These are phyloP conservation scores for Colletotrichum sp. DNA, from an alignment of 2,329 filamentous ascomycete genomes.

Conservation along the genomic window DNA sequence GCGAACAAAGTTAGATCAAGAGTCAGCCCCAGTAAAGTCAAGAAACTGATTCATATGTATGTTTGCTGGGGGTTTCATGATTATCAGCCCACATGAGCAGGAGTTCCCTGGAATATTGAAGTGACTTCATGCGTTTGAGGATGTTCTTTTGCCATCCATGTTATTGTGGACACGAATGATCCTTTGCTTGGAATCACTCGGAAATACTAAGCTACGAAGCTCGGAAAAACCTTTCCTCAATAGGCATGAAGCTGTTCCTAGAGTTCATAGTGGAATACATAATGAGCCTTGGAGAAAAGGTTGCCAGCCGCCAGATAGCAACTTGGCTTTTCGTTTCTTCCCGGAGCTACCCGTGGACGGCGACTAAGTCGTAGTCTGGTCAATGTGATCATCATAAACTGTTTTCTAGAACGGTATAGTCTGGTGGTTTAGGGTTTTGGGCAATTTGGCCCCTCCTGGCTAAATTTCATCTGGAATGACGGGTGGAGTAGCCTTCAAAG, in stretches of 20 bases:
- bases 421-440: neutral
- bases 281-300: neutral
- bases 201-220: neutral
- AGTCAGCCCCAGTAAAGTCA: neutral
- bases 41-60: neutral
- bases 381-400: neutral
- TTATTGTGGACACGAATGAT: neutral
- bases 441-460: neutral
- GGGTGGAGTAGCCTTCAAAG: neutral
- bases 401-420: neutral
- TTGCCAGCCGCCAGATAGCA: neutral
- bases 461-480: neutral
- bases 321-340: neutral
- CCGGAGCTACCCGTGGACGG: neutral
- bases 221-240: neutral
- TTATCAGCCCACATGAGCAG: neutral
- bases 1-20: neutral
- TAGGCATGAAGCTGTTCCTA: neutral
- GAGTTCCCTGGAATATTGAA: neutral
- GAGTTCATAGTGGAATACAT: neutral
- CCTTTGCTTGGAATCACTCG: neutral
- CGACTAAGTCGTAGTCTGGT: neutral
- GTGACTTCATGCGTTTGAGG: neutral
- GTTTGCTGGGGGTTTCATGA: neutral
- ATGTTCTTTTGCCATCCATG: neutral